Percentiles rank a stretch among this genome's conserved stretches.
phyloP scores from a whole-genome alignment of 2,329 filamentous ascomycete species.

The Pseudonectria foliicola region DNA sequence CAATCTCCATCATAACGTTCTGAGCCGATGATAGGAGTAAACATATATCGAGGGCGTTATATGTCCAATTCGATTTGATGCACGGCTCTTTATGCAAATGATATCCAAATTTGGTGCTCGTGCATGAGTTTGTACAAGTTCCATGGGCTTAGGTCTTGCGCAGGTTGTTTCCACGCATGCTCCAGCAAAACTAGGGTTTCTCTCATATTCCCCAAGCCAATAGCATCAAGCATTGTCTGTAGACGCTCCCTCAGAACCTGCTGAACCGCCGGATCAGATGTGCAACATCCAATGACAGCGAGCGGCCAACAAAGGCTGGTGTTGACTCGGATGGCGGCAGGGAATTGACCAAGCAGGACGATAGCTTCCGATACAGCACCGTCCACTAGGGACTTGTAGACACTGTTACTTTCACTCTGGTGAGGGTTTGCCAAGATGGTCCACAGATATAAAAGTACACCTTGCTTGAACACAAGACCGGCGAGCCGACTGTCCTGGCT shows the following conservation, averaged over 20 bases:
- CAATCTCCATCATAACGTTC: too few relatives aligned
- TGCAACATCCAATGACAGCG: conserved; percentile 31
- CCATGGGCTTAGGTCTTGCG: conserved; percentile 32
- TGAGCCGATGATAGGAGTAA: too few relatives aligned
- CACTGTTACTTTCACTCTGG: conserved; percentile 9
- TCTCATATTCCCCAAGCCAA: conserved; percentile 39
- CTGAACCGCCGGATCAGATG: conserved; percentile 27
- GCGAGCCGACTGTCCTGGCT: conserved; percentile 32
- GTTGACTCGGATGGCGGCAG: conserved; percentile 28
- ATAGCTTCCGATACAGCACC: conserved; percentile 25
- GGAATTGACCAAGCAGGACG: conserved; percentile 24
- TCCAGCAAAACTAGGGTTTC: conserved; percentile 35
- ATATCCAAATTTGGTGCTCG: conserved; percentile 40
- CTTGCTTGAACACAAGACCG: conserved; percentile 38
- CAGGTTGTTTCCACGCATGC: conserved; percentile 33
- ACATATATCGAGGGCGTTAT: too few relatives aligned
- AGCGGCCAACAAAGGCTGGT: conserved; percentile 34
- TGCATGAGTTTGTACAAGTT: conserved; percentile 38
- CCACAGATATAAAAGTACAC: conserved; percentile 36
- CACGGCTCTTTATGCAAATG: conserved; percentile 32
- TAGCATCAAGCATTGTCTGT: conserved; percentile 27
- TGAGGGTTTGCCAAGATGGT: conserved; percentile 26
- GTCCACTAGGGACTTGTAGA: conserved; percentile 20
- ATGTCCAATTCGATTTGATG: too few relatives aligned
- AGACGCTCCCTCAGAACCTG: conserved; percentile 28